phyloP scores from a whole-genome alignment of 352 stramenopile species.

The Pythium sukuiense region DNA sequence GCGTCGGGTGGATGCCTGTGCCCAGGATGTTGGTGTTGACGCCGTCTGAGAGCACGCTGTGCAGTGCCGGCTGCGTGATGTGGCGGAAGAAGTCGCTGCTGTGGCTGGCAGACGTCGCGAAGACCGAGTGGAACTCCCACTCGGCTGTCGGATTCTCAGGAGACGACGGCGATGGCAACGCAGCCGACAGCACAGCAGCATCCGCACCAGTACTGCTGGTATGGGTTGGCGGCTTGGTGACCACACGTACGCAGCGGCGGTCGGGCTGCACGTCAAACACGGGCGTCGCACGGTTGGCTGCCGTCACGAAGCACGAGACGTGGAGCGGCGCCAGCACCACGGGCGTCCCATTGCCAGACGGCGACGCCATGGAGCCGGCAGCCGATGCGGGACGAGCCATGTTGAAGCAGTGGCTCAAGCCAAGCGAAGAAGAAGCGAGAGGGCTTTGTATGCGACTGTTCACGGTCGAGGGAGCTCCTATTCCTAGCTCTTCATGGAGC shows the following conservation, averaged over 20 bases:
- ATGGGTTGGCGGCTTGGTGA: constrained; percentile 29
- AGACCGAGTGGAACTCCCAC: constrained; percentile 66
- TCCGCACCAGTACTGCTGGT: background rate
- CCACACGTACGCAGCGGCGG: constrained; percentile 44
- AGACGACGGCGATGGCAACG: background rate
- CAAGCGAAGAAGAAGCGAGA: background rate
- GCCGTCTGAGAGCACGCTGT: constrained; percentile 37
- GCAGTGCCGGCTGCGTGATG: constrained; percentile 50
- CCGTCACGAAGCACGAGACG: constrained; percentile 72
- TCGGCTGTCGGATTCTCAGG: constrained; percentile 31
- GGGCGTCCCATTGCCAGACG: background rate
- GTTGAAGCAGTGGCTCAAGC: constrained; percentile 2
- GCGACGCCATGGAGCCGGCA: background rate
- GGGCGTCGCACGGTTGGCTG: constrained; percentile 58
- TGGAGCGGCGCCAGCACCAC: constrained; percentile 48
- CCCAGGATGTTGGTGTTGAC: constrained; percentile 69
- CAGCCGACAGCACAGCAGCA: constrained; percentile 10
- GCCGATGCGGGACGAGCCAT: background rate
- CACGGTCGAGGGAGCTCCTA: background rate
- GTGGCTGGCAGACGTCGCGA: constrained; percentile 47
- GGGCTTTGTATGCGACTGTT: constrained; percentile 4
- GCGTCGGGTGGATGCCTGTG: constrained; percentile 64
- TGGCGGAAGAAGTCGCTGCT: constrained; percentile 55
- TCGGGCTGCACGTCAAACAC: constrained; percentile 59
- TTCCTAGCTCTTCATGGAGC: constrained; percentile 2